Percentiles rank a stretch among this genome's conserved stretches.
Conservation (phyloP, 2,329 filamentous ascomycete genomes). For the Phialophora expanda region DNA sequence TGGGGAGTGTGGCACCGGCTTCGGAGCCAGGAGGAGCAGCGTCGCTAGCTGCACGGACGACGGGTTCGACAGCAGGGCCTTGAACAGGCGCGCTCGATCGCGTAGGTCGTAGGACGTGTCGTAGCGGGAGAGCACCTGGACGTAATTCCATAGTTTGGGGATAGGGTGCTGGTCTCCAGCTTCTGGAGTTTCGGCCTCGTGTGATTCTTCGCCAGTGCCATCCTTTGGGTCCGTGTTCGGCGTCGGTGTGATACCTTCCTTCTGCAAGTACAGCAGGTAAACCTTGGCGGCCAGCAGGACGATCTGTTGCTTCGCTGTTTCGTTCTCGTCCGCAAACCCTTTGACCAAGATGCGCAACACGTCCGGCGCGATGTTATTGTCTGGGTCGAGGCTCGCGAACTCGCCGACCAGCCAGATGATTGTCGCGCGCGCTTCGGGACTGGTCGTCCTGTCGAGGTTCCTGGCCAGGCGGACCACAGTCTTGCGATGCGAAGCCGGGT, state of each 20-base stretch:
- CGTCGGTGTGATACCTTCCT: constrained; percentile 17
- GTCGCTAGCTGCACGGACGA: constrained; percentile 80
- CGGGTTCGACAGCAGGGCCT: constrained; percentile 77
- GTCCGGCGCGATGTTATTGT: constrained; percentile 90
- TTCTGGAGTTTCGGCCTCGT: constrained; percentile 13
- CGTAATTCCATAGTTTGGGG: constrained; percentile 80
- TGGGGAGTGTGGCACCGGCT: constrained; percentile 87
- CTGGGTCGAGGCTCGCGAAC: constrained; percentile 77
- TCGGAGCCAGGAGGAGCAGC: constrained; percentile 87
- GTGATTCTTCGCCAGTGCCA: not conserved
- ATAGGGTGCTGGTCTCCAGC: constrained; percentile 64
- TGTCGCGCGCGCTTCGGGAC: constrained; percentile 85
- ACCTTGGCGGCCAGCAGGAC: constrained; percentile 94
- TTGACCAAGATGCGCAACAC: constrained; percentile 86
- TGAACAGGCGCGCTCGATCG: constrained; percentile 87
- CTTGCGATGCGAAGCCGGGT: constrained; percentile 76
- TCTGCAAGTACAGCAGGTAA: constrained; percentile 80
- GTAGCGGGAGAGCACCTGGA: constrained; percentile 83
- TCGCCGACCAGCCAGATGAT: constrained; percentile 98
- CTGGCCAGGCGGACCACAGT: constrained; percentile 90
- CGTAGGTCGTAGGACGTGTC: constrained; percentile 94
- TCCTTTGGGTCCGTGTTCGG: not conserved
- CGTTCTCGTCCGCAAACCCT: constrained; percentile 81
- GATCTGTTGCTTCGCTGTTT: constrained; percentile 88
- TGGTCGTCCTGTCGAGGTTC: constrained; percentile 85